Conservation (phyloP, 1,284 basidiomycete species). For the Inonotus obliquus region DNA sequence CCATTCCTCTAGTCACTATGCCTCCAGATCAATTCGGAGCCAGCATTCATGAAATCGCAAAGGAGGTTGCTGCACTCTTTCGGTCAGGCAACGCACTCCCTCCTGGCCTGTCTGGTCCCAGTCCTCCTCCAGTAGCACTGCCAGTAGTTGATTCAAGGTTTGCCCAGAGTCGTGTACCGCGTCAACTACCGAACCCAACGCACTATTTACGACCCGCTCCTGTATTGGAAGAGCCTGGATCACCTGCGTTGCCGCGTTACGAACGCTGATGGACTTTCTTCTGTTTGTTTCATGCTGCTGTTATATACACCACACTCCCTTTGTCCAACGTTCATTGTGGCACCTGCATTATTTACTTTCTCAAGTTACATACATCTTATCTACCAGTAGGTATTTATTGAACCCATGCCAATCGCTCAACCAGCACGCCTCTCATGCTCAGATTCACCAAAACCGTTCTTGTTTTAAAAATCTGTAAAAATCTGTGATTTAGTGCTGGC, state of each 20-base stretch:
- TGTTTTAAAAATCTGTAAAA: too few relatives aligned
- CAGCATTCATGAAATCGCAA: constrained; percentile 15
- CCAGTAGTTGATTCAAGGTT: neutral
- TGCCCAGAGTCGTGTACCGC: neutral
- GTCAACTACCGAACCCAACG: neutral
- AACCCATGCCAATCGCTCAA: too few relatives aligned
- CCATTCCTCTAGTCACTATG: neutral
- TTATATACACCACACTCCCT: neutral
- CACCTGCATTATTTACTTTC: neutral
- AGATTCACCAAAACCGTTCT: too few relatives aligned
- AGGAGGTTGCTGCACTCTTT: constrained; percentile 14
- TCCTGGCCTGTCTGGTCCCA: neutral
- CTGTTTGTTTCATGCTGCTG: too few relatives aligned
- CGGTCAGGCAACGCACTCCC: neutral
- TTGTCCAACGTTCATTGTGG: neutral
- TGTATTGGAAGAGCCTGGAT: neutral
- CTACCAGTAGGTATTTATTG: too few relatives aligned
- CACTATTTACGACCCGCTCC: neutral
- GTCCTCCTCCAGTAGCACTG: neutral
- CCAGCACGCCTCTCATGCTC: too few relatives aligned
- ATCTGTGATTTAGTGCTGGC: too few relatives aligned
- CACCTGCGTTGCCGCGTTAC: neutral
- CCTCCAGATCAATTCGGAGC: neutral
- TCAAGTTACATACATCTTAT: neutral
- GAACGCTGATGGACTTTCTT: neutral